Conservation (phyloP, 148 eudicot genomes). For the Vaccinium macrocarpon region DNA sequence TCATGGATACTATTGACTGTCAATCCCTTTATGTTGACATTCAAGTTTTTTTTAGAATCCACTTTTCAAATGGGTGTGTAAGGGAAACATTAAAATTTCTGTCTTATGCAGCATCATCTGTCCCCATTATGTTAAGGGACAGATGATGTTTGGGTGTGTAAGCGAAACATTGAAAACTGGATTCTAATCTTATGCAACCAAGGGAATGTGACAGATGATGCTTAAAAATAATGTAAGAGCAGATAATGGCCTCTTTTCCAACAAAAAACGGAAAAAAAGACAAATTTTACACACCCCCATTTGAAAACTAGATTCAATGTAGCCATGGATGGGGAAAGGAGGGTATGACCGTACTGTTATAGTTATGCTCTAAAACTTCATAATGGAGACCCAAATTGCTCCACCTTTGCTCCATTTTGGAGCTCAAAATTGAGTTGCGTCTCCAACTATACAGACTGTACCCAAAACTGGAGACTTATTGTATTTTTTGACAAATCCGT, state of each 20-base stretch:
- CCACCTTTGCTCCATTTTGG: not conserved
- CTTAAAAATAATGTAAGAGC: not conserved
- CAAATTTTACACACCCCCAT: no score
- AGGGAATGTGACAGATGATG: not conserved
- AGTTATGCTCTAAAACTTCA: not conserved
- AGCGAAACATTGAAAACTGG: no score
- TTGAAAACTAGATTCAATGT: conserved; percentile 36
- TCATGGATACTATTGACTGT: no score
- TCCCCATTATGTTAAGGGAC: no score
- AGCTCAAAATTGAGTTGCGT: not conserved
- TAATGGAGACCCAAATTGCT: not conserved
- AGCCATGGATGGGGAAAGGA: conserved; percentile 99
- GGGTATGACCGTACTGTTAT: conserved; percentile 36
- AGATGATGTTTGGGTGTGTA: no score
- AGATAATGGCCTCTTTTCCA: not conserved
- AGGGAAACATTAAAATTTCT: no score
- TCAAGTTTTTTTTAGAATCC: no score
- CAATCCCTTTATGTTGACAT: no score
- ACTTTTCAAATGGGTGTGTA: no score
- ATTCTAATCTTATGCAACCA: no score
- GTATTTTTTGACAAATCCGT: not conserved
- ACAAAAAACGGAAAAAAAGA: not conserved
- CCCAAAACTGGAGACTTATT: not conserved
- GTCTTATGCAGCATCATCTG: no score
- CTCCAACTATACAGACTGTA: not conserved